Base-by-base conservation (phyloP, 768 basidiomycete species). In the Boletus fagicola region DNA sequence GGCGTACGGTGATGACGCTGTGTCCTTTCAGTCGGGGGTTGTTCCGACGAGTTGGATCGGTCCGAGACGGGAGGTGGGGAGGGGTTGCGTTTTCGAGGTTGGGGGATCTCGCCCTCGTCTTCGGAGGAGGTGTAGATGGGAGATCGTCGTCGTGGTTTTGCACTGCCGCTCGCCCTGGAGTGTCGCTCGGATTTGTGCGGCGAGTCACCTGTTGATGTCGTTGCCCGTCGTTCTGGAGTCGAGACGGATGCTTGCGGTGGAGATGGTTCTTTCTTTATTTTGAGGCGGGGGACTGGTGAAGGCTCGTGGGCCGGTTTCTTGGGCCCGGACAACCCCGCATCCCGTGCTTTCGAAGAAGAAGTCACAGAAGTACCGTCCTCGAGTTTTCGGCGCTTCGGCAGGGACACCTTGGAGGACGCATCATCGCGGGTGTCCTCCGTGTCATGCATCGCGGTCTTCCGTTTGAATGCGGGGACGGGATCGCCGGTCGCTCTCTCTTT, bases 51-150 rank as follows among this genome's bases (percentile, higher is more conserved):
- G 36, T 57, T 50, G 15, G 67, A 67, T 1, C 69, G 55, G 18
- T 68, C 67, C 12, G 71, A 57, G 24, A 56, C 36, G 15, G 69
- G 55, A 0, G 65, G 63, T 5, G 74, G 74, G 11, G 74, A 72
- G 53, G 36, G 53, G 48, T 53, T 69, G 58, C 61, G 59, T 62
- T 62, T 67, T 40, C 59, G 61, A 42, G 70, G 58, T 51, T 73
- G 68, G 2, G 70, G 67, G 10, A 70, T 71, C 56, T 80, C 77
- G 24, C 76, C 77, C 64, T 85, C 83, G 50, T 87, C 83, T 39
- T 85, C 85, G 1, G 86, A 85, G 1, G 86, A 86, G 1, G 87
- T 87, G 59, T 85, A 87, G 50, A 84, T 79, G 1, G 84, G 85
- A 3, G 84, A 82, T 43, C 72, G 77, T 45, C 86, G 83, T 45